Conservation (phyloP, 1,284 basidiomycete genomes). For the Farysia itapuensis region DNA sequence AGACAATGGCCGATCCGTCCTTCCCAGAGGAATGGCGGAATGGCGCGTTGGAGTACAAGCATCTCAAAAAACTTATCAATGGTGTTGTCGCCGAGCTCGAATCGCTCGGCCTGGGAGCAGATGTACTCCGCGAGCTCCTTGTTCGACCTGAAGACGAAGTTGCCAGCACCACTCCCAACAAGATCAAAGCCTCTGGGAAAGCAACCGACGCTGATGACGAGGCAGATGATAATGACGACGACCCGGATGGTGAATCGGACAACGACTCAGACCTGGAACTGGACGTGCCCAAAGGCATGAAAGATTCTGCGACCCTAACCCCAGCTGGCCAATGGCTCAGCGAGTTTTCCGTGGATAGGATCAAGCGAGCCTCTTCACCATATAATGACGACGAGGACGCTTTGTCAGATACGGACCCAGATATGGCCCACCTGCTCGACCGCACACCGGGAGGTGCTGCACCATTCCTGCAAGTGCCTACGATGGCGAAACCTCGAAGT, state of each 20-base stretch:
- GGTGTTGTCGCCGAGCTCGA: constrained; percentile 79
- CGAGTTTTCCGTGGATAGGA: constrained; percentile 32
- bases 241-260: no score
- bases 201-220: constrained; percentile 5
- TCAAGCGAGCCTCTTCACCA: constrained; percentile 11
- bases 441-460: no score
- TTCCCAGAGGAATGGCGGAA: constrained; percentile 74
- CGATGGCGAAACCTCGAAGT: constrained; percentile 16
- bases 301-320: constrained; percentile 11
- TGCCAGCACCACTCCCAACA: neutral
- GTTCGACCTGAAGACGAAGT: constrained; percentile 25
- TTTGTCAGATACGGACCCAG: neutral
- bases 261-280: constrained; percentile 25
- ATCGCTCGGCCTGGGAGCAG: constrained; percentile 72
- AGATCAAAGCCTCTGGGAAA: constrained; percentile 4
- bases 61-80: constrained; percentile 92
- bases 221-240: constrained; percentile 26
- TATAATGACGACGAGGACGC: neutral
- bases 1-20: constrained; percentile 67
- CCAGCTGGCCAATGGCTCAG: constrained; percentile 35
- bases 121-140: constrained; percentile 65
- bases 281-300: neutral
- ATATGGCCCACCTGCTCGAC: neutral
- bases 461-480: constrained; percentile 8
- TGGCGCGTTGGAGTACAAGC: constrained; percentile 80